phyloP scores from a whole-genome alignment of 176 grass and related monocot species.

The Otatea glauca region DNA sequence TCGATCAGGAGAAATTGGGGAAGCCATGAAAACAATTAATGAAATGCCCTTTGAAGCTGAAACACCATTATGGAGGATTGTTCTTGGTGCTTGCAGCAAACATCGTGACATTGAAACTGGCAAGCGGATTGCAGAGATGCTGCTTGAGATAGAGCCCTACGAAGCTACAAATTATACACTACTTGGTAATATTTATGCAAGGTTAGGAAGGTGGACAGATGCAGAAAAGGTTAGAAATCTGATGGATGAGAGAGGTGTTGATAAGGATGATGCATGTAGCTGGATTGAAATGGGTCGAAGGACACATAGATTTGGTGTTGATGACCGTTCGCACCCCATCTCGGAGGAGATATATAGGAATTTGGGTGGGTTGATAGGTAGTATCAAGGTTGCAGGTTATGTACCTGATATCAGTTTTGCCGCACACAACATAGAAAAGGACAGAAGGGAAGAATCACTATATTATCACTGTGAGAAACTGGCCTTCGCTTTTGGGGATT shows the following conservation, averaged over 20 bases:
- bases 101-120: conserved; percentile 39
- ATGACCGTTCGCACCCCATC: conserved; percentile 52
- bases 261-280: conserved; percentile 47
- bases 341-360: conserved; percentile 44
- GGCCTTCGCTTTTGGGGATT: conserved; percentile 56
- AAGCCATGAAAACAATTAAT: conserved; percentile 43
- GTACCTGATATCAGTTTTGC: conserved; percentile 56
- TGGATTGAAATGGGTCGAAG: conserved; percentile 50
- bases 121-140: conserved; percentile 45
- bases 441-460: conserved; percentile 47
- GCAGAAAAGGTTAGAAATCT: conserved; percentile 38
- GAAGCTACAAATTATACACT: conserved; percentile 54
- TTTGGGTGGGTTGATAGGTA: conserved; percentile 37
- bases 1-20: conserved; percentile 46
- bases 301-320: conserved; percentile 49
- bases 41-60: conserved; percentile 49
- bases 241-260: conserved; percentile 42
- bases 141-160: conserved; percentile 43
- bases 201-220: conserved; percentile 46
- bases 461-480: conserved; percentile 56
- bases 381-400: conserved; percentile 49
- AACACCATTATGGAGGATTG: conserved; percentile 47
- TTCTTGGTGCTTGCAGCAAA: conserved; percentile 61
- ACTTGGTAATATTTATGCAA: conserved; percentile 44
- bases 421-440: conserved; percentile 26